Evolutionary conservation across 768 basidiomycete species (phyloP), one percentile per base, ranked within the genome.

Genomic region (Suillus bovinus): DNA sequence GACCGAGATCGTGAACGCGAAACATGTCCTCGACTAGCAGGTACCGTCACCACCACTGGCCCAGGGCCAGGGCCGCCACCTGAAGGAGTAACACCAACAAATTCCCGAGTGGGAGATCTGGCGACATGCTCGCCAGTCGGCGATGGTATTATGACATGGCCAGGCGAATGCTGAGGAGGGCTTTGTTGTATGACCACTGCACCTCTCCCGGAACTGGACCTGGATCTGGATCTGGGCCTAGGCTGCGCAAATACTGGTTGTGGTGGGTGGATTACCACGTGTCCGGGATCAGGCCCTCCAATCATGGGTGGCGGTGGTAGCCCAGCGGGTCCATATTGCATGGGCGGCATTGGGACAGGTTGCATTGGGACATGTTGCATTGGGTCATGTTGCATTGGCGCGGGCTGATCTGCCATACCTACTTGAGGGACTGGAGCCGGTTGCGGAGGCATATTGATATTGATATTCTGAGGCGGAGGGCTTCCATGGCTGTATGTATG

Each of bases 61-160:
- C 5, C 22, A n/a, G n/a, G n/a, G 13, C 44, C 24, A 61, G 58
- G 14, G 47, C 8, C 47, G n/a, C 58, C 59, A 20, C 63, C 58
- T 16, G 69, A 39, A 7, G 62, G 46, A 13, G 62, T 61, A 20
- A 61, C 61, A 59, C 58, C 61, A 22, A 59, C 61, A 14, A 66
- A 71, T 24, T 64, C 70, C 29, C 71, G 69, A 47, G 70, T 65
- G 46, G 70, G 78, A 17, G 72, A 68, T 53, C 64, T 68, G 31
- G 16, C 67, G 34, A 63, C 39, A 33, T 38, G 38, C 13, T 62
- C 60, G 24, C 9, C 38, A 27, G 66, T 58, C 10, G 65, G 63
- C 42, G 66, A 53, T 3, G 63, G 69, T 17, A 70, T 56, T n/a
- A 68, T 31, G 52, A 70, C 62, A 31, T 72, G 64, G 52, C 68